phyloP scores from a whole-genome alignment of 2,329 filamentous ascomycete genomes.

The Pseudogymnoascus sp. region DNA sequence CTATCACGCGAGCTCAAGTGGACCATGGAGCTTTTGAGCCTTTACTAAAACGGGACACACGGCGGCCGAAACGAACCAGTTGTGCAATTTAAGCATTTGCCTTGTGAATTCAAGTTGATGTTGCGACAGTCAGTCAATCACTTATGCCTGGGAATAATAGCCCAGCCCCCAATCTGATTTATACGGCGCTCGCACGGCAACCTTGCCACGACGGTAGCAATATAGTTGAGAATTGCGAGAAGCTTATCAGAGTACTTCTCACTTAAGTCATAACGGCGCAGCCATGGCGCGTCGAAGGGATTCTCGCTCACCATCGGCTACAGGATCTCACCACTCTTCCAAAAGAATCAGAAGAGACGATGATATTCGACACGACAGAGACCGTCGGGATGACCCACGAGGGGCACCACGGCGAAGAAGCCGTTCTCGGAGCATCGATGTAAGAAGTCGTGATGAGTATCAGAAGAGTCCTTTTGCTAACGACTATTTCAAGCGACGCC shows the following conservation, averaged over 20 bases:
- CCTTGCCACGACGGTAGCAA: not conserved
- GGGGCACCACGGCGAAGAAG: constrained; percentile 45
- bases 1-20: constrained; percentile 7
- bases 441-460: constrained; percentile 35
- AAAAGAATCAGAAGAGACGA: constrained; percentile 45
- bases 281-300: constrained; percentile 54
- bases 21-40: not conserved
- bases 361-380: constrained; percentile 43
- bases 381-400: constrained; percentile 43
- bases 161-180: not conserved
- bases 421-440: constrained; percentile 55
- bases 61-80: not conserved
- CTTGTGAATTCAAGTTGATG: constrained; percentile 7
- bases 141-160: not conserved
- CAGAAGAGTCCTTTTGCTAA: constrained; percentile 33
- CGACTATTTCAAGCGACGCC: constrained; percentile 44
- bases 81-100: constrained; percentile 2
- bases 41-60: not conserved
- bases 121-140: not conserved
- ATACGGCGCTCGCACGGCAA: not conserved
- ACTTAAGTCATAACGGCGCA: constrained; percentile 29
- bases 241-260: constrained; percentile 38
- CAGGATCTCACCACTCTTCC: constrained; percentile 73
- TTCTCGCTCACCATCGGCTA: constrained; percentile 84
- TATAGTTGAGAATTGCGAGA: constrained; percentile 14